Base-by-base conservation (phyloP, 2,329 filamentous ascomycete species). In the Ophiostoma australiae region DNA sequence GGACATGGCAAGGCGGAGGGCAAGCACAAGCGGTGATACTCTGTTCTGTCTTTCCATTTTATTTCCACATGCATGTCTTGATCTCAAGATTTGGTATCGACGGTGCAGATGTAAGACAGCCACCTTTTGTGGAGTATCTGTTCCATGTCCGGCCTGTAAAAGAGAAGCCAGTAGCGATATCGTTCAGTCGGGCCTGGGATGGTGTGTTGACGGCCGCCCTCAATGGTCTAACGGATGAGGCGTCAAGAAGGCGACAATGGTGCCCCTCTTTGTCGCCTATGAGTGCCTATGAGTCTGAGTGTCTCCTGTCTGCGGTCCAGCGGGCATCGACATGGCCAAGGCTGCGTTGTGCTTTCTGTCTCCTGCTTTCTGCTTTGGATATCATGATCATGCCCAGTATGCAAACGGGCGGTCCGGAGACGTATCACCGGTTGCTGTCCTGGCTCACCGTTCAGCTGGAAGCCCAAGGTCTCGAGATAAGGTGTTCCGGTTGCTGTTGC, bases 91-190 rank as follows among this genome's bases (percentile, higher is more conserved):
- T n/a, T 17, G 5, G 4, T 44, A 17, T 48, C 17, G n/a, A 8
- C 44, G 1, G 20, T 52, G 48, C 48, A 48, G 17, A 35, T 33
- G 27, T 8, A 17, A 63, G 27, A 63, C 58, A 63, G 27, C 58
- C 27, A 63, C 58, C 11, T 11, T 27, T 31, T 61, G 55, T 61
- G 55, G 55, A 61, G 55, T 58, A 23, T 58, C n/a, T 61, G 55
- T 33, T 61, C 55, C 55, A n/a, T 13, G 52, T 58, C 52, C n/a
- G 52, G 52, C 10, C 3, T 58, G 58, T 27, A 58, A 27, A 58
- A 58, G 52, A 58, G 52, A 58, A 58, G 44, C 17, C 41, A 48
- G 27, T 23, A 4, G 52, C 15, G 52, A 55, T 55, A 8, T 55
- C 8, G 52, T 58, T 10, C 27, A 63, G 58, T 63, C n/a, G 55